Conservation (phyloP, 23 red algal genomes). For the Gracilaria gracilis region DNA sequence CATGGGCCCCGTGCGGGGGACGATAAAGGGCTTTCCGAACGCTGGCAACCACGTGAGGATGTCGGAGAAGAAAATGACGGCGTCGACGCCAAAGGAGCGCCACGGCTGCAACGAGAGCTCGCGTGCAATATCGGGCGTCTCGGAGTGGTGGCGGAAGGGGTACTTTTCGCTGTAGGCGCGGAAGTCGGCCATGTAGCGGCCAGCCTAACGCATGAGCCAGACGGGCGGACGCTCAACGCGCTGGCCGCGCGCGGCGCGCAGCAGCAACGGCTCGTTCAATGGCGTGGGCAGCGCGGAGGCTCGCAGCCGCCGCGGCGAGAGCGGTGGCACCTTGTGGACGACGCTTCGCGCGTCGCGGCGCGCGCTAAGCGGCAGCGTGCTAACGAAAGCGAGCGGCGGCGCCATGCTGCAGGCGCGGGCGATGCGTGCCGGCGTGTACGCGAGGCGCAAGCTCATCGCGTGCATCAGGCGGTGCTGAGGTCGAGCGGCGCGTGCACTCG, state of each 20-base stretch:
- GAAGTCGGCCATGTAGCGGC: conserved; percentile 92
- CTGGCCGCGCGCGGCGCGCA: conserved; percentile 73
- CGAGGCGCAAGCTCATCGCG: background rate
- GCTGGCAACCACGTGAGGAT: conserved; percentile 92
- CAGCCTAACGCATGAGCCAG: conserved; percentile 97
- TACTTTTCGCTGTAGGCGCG: conserved; percentile 76
- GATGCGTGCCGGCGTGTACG: background rate
- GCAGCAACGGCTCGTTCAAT: conserved; percentile 49
- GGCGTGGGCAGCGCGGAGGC: background rate
- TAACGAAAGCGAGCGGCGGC: background rate
- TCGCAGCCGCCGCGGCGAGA: background rate
- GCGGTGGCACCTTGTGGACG: background rate
- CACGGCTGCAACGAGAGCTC: conserved; percentile 94
- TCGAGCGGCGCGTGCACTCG: background rate
- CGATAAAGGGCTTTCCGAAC: conserved; percentile 82
- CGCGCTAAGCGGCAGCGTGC: background rate
- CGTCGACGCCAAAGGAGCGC: conserved; percentile 84
- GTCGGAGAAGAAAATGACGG: conserved; percentile 93
- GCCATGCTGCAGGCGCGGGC: background rate
- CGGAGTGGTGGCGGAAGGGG: conserved; percentile 86
- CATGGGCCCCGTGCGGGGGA: conserved; percentile 59
- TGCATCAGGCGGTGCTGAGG: background rate
- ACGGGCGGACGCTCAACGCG: conserved; percentile 82
- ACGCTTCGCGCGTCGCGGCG: too few relatives aligned
- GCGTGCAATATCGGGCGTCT: conserved; percentile 81